These are phyloP conservation scores for Drechslerella stenobrocha DNA, from an alignment of 2,329 filamentous ascomycete genomes.

Conservation along the genomic window DNA sequence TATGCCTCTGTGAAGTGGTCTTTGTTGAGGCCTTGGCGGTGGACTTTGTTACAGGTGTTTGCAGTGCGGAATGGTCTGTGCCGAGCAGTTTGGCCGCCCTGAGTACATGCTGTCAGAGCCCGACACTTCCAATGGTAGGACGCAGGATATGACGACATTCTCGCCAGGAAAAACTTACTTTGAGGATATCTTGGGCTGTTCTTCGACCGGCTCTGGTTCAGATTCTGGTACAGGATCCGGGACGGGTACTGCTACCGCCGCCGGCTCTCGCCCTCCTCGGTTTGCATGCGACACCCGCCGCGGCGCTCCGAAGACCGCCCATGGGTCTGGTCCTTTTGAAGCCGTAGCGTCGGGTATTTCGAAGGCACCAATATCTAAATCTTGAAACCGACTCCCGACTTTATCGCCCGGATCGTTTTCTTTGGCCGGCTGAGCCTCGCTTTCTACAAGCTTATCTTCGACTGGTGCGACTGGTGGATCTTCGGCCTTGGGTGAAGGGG, in stretches of 20 bases:
- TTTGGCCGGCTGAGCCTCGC: slow-evolving; percentile 6
- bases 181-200: slow-evolving; percentile 23
- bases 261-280: slow-evolving; percentile 19
- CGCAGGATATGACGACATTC: background rate
- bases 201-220: slow-evolving; percentile 16
- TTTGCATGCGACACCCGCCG: slow-evolving; percentile 24
- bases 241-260: slow-evolving; percentile 12
- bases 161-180: slow-evolving; percentile 19
- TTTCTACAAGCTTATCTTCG: slow-evolving; percentile 21
- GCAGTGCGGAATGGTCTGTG: slow-evolving; percentile 24
- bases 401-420: slow-evolving; percentile 8
- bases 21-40: slow-evolving; percentile 6
- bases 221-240: slow-evolving; percentile 10
- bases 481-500: slow-evolving; percentile 11
- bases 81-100: slow-evolving; percentile 46
- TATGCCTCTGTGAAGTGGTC: slow-evolving; percentile 19
- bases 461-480: slow-evolving; percentile 16
- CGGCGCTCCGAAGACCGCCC: slow-evolving; percentile 48
- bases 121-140: background rate
- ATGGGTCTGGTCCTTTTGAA: slow-evolving; percentile 41
- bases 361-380: slow-evolving; percentile 32
- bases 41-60: background rate
- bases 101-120: slow-evolving; percentile 14
- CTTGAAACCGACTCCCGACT: slow-evolving; percentile 15
- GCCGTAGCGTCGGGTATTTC: slow-evolving; percentile 48